phyloP scores from a whole-genome alignment of 306 rosid genomes.

The Sphenostylis stenocarpa region DNA sequence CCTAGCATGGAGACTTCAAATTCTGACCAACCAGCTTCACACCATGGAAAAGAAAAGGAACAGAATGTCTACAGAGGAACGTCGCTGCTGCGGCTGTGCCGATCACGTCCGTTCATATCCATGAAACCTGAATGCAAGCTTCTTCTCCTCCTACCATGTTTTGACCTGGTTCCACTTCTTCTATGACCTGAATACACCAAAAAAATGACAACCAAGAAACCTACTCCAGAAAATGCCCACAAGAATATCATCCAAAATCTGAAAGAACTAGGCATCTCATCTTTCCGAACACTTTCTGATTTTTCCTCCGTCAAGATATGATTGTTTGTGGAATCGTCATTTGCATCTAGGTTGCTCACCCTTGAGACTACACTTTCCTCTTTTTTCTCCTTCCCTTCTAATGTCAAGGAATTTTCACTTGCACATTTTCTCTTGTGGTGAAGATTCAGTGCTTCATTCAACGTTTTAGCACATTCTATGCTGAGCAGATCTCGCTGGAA shows the following conservation, averaged over 20 bases:
- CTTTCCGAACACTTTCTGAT: conserved; percentile 37
- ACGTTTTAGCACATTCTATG: conserved; percentile 75
- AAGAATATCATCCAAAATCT: conserved; percentile 74
- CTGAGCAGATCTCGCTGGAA: conserved; percentile 72
- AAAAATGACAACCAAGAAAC: conserved; percentile 57
- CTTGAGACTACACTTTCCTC: conserved; percentile 45
- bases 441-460: conserved; percentile 73
- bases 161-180: conserved; percentile 58
- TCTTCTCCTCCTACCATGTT: conserved; percentile 71
- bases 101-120: conserved; percentile 67
- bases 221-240: conserved; percentile 81
- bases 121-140: conserved; percentile 50
- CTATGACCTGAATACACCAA: conserved; percentile 59
- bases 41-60: neutral
- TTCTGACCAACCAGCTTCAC: conserved; percentile 23
- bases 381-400: conserved; percentile 31
- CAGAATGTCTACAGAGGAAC: conserved; percentile 33
- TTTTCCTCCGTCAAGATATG: conserved; percentile 28
- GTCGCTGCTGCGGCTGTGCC: conserved; percentile 52
- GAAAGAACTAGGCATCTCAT: conserved; percentile 63
- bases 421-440: conserved; percentile 71
- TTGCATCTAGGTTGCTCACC: conserved; percentile 48
- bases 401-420: conserved; percentile 46
- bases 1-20: conserved; percentile 17
- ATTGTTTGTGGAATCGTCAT: conserved; percentile 30